phyloP scores from a whole-genome alignment of 2,329 filamentous ascomycete species.

The Alternaria arborescens region DNA sequence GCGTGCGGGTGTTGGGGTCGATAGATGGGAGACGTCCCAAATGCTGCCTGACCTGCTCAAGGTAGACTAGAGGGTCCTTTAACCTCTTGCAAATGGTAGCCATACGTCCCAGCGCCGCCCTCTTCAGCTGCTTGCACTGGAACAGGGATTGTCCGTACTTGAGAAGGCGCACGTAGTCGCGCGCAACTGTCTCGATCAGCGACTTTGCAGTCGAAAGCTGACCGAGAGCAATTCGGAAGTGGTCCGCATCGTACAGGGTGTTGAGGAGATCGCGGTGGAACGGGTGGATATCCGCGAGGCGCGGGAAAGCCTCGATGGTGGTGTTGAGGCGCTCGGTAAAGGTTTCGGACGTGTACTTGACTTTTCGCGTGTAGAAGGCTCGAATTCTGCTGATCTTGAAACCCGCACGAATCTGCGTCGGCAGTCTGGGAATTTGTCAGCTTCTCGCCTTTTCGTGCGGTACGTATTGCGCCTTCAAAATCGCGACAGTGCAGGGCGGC shows the following conservation, averaged over 20 bases:
- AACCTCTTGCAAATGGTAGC: conserved; percentile 94
- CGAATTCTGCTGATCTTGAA: conserved; percentile 97
- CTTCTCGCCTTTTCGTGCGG: neutral
- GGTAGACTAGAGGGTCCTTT: conserved; percentile 92
- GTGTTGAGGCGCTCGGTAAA: conserved; percentile 91
- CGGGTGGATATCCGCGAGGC: conserved; percentile 92
- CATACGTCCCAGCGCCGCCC: conserved; percentile 95
- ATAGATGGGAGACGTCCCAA: conserved; percentile 97
- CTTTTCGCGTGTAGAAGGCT: conserved; percentile 94
- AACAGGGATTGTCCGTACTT: conserved; percentile 92
- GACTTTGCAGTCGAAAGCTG: conserved; percentile 96
- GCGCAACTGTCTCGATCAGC: conserved; percentile 92
- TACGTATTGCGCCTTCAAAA: conserved; percentile 71
- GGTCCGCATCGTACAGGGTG: conserved; percentile 75
- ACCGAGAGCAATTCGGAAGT: conserved; percentile 92
- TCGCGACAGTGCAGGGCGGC: conserved; percentile 26
- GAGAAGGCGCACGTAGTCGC: conserved; percentile 94
- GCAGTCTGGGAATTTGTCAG: conserved; percentile 65
- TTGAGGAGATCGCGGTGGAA: conserved; percentile 93
- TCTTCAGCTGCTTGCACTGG: conserved; percentile 99
- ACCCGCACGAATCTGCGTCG: conserved; percentile 92
- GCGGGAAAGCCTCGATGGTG: conserved; percentile 88
- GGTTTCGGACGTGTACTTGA: conserved; percentile 95
- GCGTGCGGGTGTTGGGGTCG: conserved; percentile 94
- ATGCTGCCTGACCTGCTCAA: conserved; percentile 97